phyloP scores from a whole-genome alignment of 768 basidiomycete genomes.

The Xerocomellus chrysenteron region DNA sequence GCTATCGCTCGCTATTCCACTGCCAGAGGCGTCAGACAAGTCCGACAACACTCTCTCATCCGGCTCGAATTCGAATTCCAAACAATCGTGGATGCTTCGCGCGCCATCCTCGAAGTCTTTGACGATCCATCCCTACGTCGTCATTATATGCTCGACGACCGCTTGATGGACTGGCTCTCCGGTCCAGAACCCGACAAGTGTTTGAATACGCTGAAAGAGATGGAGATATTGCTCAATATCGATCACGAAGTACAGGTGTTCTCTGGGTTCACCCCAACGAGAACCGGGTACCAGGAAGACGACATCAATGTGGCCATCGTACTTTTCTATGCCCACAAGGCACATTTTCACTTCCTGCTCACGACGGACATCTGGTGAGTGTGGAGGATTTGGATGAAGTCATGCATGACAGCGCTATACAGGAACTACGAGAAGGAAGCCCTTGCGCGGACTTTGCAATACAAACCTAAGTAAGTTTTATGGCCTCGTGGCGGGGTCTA shows the following conservation, averaged over 20 bases:
- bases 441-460: background rate
- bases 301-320: background rate
- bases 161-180: conserved; percentile 7
- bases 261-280: background rate
- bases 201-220: conserved; percentile 1
- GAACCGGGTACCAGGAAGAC: background rate
- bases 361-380: conserved; percentile 12
- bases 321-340: conserved; percentile 1
- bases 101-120: conserved; percentile 3
- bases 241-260: background rate
- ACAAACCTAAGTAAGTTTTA: background rate
- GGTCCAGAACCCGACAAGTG: background rate
- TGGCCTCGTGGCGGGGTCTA: fast-evolving
- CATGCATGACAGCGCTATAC: background rate
- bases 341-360: conserved; percentile 11
- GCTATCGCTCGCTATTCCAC: background rate
- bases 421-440: background rate
- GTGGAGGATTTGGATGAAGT: background rate
- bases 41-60: conserved; percentile 7
- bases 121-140: background rate
- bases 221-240: background rate
- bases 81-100: conserved; percentile 1
- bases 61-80: conserved; percentile 3
- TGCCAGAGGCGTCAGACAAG: background rate
- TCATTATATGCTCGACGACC: conserved; percentile 2